A percentile compares a stretch with the other conserved stretches of the same genome.
Evolutionary conservation across 2,329 filamentous ascomycete genomes (phyloP).

Genomic region (Aspergillus fischeri): DNA sequence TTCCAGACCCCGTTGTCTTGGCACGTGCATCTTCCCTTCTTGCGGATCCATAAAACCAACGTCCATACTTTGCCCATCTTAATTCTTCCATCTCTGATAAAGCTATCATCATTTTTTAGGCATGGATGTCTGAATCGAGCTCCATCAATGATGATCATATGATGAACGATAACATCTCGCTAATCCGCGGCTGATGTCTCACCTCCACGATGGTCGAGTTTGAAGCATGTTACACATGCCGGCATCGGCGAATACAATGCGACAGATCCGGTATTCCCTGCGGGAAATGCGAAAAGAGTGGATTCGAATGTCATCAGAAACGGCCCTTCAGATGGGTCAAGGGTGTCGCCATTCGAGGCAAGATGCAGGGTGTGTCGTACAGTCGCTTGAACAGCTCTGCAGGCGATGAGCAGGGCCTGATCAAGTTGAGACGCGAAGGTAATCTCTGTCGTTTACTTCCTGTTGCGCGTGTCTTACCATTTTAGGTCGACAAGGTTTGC

Average conservation of each 20-base stretch:
- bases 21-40: background rate
- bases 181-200: background rate
- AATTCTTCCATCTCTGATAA: too few relatives aligned
- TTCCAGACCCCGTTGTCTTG: background rate
- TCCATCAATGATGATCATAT: too few relatives aligned
- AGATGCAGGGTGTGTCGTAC: background rate
- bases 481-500: background rate
- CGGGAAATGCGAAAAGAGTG: slow-evolving; percentile 25
- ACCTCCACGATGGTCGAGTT: background rate
- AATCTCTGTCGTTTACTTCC: too few relatives aligned
- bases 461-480: background rate
- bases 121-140: too few relatives aligned
- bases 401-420: slow-evolving; percentile 8
- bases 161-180: too few relatives aligned
- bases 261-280: slow-evolving; percentile 23
- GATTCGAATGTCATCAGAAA: slow-evolving; percentile 27
- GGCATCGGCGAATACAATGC: slow-evolving; percentile 28
- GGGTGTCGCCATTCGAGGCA: slow-evolving; percentile 27
- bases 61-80: too few relatives aligned
- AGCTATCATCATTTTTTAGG: too few relatives aligned
- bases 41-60: too few relatives aligned
- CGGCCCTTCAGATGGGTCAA: slow-evolving; percentile 28
- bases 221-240: slow-evolving; percentile 27
- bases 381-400: slow-evolving; percentile 7
- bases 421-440: too few relatives aligned